Base-by-base conservation (phyloP, 257 asterid genomes). In the Ocimum tenuiflorum region DNA sequence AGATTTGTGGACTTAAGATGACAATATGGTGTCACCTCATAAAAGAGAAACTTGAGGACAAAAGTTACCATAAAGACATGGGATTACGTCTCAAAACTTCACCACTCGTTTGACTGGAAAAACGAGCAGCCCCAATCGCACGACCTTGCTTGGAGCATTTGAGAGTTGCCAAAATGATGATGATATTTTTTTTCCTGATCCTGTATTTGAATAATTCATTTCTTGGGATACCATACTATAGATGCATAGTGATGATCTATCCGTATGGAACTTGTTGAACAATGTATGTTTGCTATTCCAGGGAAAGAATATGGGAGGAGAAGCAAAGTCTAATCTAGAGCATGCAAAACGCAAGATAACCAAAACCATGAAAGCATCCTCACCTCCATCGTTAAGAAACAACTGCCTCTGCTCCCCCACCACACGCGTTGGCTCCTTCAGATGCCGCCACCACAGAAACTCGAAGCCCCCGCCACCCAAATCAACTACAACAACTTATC, bases 331-430 rank as follows among this genome's bases (percentile, higher is more conserved):
- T 22, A 76, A 38, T 24, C 63, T 61, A 48, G 43, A 63, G 61
- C 27, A 27, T 4, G 75, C 57, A 71, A 69, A 81, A 46, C 60
- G 61, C 22, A 79, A 79, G 78, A 66, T 74, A n/a, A 13, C 65
- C 3, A 78, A 76, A 22, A n/a, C 75, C 8, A 56, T 48, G 72
- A 76, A 77, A 67, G 20, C 85, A 49, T 49, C 65, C 27, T 78
- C 85, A 0, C 31, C 67, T 0, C 88, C 96, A 9, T 29, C 69
- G 62, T 49, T 71, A 14, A 68, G 72, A 41, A 82, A 60, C 39
- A 86, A 77, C 73, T 89, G 95, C 60, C 65, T 89, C 73, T 89
- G 96, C 79, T 81, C 95, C 3, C 92, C 92, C 20, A 88, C 95
- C 0, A 88, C 87, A 2, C 94, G 85, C 5, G 83, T 52, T 0